phyloP scores from a whole-genome alignment of 176 grass and related monocot species.

The Saccharum officinarum region DNA sequence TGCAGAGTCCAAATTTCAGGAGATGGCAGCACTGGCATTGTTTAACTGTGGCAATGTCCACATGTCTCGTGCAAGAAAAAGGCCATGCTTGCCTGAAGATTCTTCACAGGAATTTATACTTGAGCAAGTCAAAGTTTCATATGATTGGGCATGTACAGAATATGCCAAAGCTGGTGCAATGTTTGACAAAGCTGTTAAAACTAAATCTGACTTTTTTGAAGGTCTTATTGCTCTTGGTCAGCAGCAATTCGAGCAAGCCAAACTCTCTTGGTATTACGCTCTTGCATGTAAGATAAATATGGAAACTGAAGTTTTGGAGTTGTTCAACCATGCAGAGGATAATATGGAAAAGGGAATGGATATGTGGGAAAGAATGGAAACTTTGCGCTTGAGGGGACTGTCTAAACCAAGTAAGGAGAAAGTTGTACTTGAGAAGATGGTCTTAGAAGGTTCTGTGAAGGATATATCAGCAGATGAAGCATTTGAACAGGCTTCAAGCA shows the following conservation, averaged over 20 bases:
- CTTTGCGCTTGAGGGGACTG: constrained; percentile 42
- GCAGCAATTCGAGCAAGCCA: constrained; percentile 77
- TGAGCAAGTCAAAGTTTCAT: constrained; percentile 50
- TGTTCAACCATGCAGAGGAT: constrained; percentile 73
- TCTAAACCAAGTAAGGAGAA: constrained; percentile 55
- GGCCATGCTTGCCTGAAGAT: constrained; percentile 53
- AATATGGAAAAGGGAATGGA: constrained; percentile 63
- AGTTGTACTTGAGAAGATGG: constrained; percentile 49
- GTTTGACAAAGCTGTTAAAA: constrained; percentile 59
- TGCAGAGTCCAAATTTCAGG: constrained; percentile 66
- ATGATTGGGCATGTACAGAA: constrained; percentile 56
- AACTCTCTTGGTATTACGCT: constrained; percentile 68
- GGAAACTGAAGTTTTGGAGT: constrained; percentile 45
- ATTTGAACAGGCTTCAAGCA: constrained; percentile 49
- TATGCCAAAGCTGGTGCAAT: constrained; percentile 58
- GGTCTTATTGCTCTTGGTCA: constrained; percentile 60
- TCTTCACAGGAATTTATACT: constrained; percentile 46
- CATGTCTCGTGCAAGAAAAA: constrained; percentile 76
- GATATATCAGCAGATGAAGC: constrained; percentile 50
- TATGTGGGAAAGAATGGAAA: constrained; percentile 63
- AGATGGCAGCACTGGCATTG: constrained; percentile 64
- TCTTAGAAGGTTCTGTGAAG: constrained; percentile 46
- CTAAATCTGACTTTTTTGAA: constrained; percentile 70
- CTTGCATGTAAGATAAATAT: constrained; percentile 51
- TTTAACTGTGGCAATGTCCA: constrained; percentile 84